Base-by-base conservation (phyloP, 2,329 filamentous ascomycete genomes). In the Penicillium expansum region DNA sequence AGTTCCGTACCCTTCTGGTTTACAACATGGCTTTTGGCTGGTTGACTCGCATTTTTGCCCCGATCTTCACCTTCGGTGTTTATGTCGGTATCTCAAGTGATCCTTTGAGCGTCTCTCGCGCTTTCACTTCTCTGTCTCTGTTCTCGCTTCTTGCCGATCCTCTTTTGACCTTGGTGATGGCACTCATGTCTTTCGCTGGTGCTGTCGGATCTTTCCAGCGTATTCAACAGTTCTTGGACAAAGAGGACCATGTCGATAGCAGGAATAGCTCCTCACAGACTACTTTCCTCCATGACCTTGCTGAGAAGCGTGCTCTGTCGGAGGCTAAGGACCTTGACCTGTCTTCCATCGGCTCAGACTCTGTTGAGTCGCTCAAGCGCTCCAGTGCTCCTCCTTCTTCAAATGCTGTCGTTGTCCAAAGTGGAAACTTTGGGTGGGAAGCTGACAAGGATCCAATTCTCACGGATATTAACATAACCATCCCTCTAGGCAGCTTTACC, bases 391-490 rank as follows among this genome's bases (percentile, higher is more conserved):
- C 53, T 3, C 55, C 56, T 2, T 62, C 57, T 4, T 32, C 60
- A 4, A 65, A 72, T 35, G 73, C 74, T 29, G 67, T 79, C 14
- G 61, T 73, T 9, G 72, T 82, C 18, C 73, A 79, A 62, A 70
- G 78, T 35, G 78, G 71, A 4, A 74, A 69, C 57, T 82, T 82
- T 63, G 75, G 76, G 10, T 83, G 80, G 79, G 75, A 79, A 37
- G 60, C 67, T 5, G 70, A 76, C 22, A 74, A 76, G 43, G 69
- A 72, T 4, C 69, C 79, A 1, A 63, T 74, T 20, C 60, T 82
- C 39, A 74, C 76, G 35, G 67, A 70, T 16, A 74, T 81, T 53
- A 74, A 71, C 8, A 61, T 80, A 33, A 67, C 62, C 8, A 68
- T 81, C 32, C 70, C 76, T 24, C 73, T 72, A 20, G 73, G 73